Conservation (phyloP, 805 yeast genomes). For the Clavispora carvajalis region DNA sequence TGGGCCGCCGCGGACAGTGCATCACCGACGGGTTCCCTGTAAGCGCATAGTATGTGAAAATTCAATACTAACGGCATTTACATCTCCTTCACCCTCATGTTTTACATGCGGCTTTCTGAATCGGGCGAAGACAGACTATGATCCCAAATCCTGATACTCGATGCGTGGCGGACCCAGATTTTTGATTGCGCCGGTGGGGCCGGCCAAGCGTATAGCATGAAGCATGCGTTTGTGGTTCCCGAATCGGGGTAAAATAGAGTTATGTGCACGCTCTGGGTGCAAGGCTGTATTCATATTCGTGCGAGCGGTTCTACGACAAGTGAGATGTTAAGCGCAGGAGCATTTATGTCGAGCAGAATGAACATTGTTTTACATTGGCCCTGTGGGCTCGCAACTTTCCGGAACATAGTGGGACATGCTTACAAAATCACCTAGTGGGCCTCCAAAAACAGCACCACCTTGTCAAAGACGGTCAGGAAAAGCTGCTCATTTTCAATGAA, state of each 20-base stretch:
- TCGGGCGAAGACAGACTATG: too few species aligned
- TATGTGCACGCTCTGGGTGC: too few species aligned
- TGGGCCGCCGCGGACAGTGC: neutral
- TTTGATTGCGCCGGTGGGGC: neutral
- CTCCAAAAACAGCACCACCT: constrained; percentile 35
- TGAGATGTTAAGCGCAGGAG: too few species aligned
- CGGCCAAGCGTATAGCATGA: neutral
- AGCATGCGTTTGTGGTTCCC: neutral
- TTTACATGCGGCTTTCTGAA: too few species aligned
- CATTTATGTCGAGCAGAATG: too few species aligned
- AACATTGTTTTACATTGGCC: too few species aligned
- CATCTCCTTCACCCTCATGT: neutral
- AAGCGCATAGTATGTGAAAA: neutral
- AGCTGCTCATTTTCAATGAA: constrained; percentile 42
- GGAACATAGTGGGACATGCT: too few species aligned
- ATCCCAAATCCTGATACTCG: too few species aligned
- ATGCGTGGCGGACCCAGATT: neutral
- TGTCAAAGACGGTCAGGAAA: constrained; percentile 28
- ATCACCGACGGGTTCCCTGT: neutral
- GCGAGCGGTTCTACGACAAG: too few species aligned
- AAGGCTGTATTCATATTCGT: too few species aligned
- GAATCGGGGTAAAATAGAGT: too few species aligned
- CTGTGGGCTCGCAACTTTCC: too few species aligned
- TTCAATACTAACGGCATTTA: neutral
- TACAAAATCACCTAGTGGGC: constrained; percentile 1